Conservation (phyloP, 257 asterid genomes). For the Capsicum chinense region DNA sequence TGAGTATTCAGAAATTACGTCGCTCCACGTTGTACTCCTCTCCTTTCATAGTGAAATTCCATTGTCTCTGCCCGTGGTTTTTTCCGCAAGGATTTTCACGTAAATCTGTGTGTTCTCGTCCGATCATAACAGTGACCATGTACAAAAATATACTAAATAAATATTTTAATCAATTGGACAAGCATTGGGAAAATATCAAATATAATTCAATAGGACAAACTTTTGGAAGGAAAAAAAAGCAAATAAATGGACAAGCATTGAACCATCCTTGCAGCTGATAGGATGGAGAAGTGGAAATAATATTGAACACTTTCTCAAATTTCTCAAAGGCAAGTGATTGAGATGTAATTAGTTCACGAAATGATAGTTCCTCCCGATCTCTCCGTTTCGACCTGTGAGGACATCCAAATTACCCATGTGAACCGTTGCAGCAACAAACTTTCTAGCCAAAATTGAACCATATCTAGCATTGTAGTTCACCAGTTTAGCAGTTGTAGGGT, state of each 20-base stretch:
- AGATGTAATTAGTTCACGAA: not conserved
- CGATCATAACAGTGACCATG: no score
- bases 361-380: slow-evolving; percentile 18
- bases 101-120: no score
- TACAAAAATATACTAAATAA: not conserved
- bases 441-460: slow-evolving; percentile 18
- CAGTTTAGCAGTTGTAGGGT: not conserved
- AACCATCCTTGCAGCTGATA: not conserved
- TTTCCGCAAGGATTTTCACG: no score
- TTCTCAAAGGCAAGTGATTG: not conserved
- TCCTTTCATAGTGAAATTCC: no score
- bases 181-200: no score
- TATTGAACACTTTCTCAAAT: not conserved
- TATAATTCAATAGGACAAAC: not conserved
- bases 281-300: not conserved
- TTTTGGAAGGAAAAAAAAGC: not conserved
- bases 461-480: slow-evolving; percentile 15
- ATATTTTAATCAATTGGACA: not conserved
- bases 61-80: no score
- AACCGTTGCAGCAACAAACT: slow-evolving; percentile 23
- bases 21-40: no score
- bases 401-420: slow-evolving; percentile 30
- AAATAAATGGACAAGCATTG: not conserved
- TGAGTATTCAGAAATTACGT: no score
- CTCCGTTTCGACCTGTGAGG: slow-evolving; percentile 9